Evolutionary conservation across 306 rosid genomes (phyloP).

Genomic region (Phaseolus lunatus): DNA sequence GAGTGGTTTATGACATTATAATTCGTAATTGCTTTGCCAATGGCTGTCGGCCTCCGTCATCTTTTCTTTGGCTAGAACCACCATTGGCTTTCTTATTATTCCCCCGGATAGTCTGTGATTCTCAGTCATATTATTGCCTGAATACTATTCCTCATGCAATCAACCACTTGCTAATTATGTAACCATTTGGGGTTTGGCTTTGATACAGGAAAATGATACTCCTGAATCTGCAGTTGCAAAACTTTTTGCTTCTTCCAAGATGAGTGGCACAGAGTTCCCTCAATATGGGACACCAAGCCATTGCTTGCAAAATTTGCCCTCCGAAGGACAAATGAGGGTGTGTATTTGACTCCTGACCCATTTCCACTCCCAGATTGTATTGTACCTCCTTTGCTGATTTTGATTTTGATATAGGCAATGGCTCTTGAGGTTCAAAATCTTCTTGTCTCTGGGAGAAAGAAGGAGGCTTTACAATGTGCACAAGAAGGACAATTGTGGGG

Average conservation of each 20-base stretch:
- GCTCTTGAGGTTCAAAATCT: slow-evolving; percentile 91
- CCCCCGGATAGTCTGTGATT: neutral
- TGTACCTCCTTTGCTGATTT: slow-evolving; percentile 40
- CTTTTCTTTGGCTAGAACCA: slow-evolving; percentile 21
- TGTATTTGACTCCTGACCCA: slow-evolving; percentile 14
- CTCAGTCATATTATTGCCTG: neutral
- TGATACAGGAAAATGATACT: slow-evolving; percentile 73
- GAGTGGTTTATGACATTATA: neutral
- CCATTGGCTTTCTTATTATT: slow-evolving; percentile 4
- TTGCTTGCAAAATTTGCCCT: slow-evolving; percentile 80
- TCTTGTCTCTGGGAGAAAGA: slow-evolving; percentile 88
- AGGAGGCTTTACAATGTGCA: slow-evolving; percentile 91
- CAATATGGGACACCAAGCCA: slow-evolving; percentile 61
- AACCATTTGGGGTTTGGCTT: slow-evolving; percentile 38
- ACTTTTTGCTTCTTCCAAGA: slow-evolving; percentile 80
- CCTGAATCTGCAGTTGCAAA: slow-evolving; percentile 86
- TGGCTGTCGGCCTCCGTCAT: neutral
- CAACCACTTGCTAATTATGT: neutral
- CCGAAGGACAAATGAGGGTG: slow-evolving; percentile 81
- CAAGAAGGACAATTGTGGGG: slow-evolving; percentile 99
- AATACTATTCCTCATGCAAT: slow-evolving; percentile 21
- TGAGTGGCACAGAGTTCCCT: slow-evolving; percentile 51
- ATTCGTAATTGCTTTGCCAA: slow-evolving; percentile 18
- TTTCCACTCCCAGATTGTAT: slow-evolving; percentile 3
- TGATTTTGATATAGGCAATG: slow-evolving; percentile 67